These are phyloP conservation scores for Boletellus emodensis DNA, from an alignment of 768 basidiomycete genomes.

Conservation along the genomic window DNA sequence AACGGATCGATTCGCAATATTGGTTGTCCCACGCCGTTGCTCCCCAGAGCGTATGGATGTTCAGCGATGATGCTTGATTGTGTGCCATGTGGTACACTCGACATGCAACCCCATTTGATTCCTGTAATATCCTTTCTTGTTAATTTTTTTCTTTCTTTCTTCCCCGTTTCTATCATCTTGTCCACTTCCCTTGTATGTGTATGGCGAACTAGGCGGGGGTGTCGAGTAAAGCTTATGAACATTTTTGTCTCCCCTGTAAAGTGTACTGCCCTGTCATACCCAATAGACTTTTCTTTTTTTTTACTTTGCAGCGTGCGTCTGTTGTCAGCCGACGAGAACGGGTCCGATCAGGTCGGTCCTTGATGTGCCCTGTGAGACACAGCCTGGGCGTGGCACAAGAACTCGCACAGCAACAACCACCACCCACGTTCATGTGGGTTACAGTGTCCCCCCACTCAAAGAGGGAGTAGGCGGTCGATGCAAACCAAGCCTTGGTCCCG, in stretches of 20 bases:
- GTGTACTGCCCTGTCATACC: constrained; percentile 24
- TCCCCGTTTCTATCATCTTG: constrained; percentile 9
- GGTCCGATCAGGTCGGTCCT: not conserved
- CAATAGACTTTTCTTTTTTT: constrained; percentile 17
- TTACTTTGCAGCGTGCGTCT: not conserved
- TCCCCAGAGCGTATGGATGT: constrained; percentile 14
- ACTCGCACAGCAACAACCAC: not conserved
- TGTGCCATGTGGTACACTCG: not conserved
- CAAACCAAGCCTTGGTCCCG: too few relatives aligned
- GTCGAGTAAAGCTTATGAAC: constrained; percentile 14
- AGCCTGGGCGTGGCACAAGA: not conserved
- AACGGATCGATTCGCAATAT: constrained; percentile 12
- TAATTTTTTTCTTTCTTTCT: not conserved
- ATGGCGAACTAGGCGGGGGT: constrained; percentile 14
- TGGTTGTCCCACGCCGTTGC: constrained; percentile 12
- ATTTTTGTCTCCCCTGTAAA: constrained; percentile 20
- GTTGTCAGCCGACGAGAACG: not conserved
- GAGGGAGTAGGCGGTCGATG: not conserved
- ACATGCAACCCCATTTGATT: constrained; percentile 8
- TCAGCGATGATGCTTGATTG: constrained; percentile 12
- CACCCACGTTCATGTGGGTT: not conserved
- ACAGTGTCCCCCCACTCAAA: not conserved
- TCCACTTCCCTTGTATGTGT: constrained; percentile 26
- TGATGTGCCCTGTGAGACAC: not conserved
- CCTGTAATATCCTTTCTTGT: constrained; percentile 20